Evolutionary conservation across 495 filamentous ascomycete genomes (phyloP), one percentile per base, ranked within the genome.

Genomic region (Bathelium albidoporum): DNA sequence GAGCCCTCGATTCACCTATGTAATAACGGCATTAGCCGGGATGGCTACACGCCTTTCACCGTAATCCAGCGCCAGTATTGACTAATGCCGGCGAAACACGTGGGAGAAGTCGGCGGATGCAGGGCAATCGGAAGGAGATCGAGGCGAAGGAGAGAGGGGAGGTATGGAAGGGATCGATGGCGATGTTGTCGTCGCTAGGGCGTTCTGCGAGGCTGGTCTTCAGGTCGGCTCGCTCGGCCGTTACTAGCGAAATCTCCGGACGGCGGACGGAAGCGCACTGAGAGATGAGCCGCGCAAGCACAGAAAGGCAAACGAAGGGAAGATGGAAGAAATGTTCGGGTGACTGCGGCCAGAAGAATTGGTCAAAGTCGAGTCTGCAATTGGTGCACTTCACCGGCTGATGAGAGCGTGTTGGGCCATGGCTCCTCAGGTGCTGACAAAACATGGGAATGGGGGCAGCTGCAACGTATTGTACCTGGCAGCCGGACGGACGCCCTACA

Each of bases 391-490:
- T 49, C 18, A 49, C 44, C 9, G 44, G 44, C 44, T 49, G 44
- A 49, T 49, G 43, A 18, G 24, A 28, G 22, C 9, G 24, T 55
- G 49, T 55, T 55, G 49, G 49, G 12, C 16, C 49, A 28, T 55
- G 49, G 24, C 49, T 29, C 22, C 24, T 7, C 5, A 9, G 9
- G 49, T 55, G 49, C 49, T 55, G 49, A 55, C 49, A 55, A 55
- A 55, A 26, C 2, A 49, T 5, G 14, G 44, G 14, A 49, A 49
- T 49, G 44, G 44, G 49, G 49, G 44, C 18, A 55, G 24, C 49
- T 55, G 49, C 49, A 55, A 55, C 49, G 49, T 55, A 55, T 29
- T 7, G 49, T 55, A 55, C 49, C 49, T 28, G 49, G 49, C 20
- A 20, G 24, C 24, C 49, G 49, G 49, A 55, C 49, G 0, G 4